Percentiles rank a stretch among this genome's conserved stretches.
phyloP scores from a whole-genome alignment of 495 filamentous ascomycete genomes.

The Hypoxylon lienhwacheense region DNA sequence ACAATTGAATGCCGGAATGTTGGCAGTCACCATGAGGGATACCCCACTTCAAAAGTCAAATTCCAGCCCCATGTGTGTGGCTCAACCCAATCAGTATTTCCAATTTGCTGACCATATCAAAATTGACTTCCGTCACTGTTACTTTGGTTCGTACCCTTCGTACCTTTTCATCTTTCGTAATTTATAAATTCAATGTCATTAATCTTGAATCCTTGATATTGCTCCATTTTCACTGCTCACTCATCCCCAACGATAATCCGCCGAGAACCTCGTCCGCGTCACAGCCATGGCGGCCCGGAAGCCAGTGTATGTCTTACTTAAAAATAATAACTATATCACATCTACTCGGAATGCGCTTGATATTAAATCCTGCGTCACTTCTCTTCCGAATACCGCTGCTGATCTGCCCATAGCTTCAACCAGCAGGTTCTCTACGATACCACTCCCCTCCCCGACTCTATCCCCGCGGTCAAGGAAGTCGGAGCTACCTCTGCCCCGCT shows the following conservation, averaged over 20 bases:
- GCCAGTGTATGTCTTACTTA: conserved; percentile 47
- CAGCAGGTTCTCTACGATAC: conserved; percentile 91
- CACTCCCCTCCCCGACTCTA: conserved; percentile 86
- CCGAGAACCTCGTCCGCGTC: conserved; percentile 30
- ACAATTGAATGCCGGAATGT: too few relatives aligned
- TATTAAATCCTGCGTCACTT: conserved; percentile 7
- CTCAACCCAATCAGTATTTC: conserved; percentile 39
- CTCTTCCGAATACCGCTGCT: conserved; percentile 8
- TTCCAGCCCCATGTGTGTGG: conserved; percentile 34
- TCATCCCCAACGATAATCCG: conserved; percentile 23
- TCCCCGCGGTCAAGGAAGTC: conserved; percentile 89
- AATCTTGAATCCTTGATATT: too few relatives aligned
- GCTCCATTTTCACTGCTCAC: conserved; percentile 35
- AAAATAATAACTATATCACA: background rate
- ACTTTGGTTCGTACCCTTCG: too few relatives aligned
- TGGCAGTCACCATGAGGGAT: background rate
- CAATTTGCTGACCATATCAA: conserved; percentile 41
- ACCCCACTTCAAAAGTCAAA: background rate
- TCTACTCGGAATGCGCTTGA: conserved; percentile 31
- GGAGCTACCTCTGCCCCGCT: conserved; percentile 90
- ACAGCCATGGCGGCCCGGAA: conserved; percentile 53
- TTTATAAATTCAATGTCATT: background rate
- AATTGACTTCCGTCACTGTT: conserved; percentile 20
- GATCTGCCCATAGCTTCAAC: conserved; percentile 71
- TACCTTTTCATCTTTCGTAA: too few relatives aligned